phyloP scores from a whole-genome alignment of 164 flowering plant genomes.

The Liquidambar formosana region DNA sequence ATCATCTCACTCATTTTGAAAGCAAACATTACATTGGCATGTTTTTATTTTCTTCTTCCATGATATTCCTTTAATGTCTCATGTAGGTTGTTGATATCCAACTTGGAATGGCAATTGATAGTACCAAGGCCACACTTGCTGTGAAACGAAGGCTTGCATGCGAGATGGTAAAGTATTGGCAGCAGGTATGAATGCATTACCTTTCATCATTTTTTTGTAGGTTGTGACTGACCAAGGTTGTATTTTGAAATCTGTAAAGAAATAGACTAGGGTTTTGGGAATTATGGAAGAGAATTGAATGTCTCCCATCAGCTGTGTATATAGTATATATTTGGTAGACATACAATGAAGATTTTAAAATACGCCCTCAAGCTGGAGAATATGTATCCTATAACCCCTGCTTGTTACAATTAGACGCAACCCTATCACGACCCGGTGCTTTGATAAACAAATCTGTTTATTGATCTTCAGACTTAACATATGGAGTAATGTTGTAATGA shows the following conservation, averaged over 20 bases:
- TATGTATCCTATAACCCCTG: too few relatives aligned
- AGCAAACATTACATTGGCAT: background rate
- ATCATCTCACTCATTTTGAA: background rate
- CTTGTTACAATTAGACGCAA: too few relatives aligned
- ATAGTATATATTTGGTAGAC: too few relatives aligned
- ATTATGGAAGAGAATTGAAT: too few relatives aligned
- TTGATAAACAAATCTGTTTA: too few relatives aligned
- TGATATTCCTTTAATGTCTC: conserved; percentile 3
- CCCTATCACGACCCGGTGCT: too few relatives aligned
- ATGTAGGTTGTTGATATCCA: conserved; percentile 84
- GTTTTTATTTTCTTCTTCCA: background rate
- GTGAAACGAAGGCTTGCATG: conserved; percentile 98
- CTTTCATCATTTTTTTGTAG: background rate
- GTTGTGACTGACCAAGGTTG: background rate
- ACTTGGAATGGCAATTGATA: conserved; percentile 98
- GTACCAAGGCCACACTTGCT: conserved; percentile 94
- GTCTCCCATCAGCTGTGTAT: too few relatives aligned
- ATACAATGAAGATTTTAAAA: too few relatives aligned
- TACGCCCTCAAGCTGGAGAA: too few relatives aligned
- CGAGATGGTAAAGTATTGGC: conserved; percentile 98
- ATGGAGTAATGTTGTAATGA: too few relatives aligned
- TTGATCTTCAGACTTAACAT: too few relatives aligned
- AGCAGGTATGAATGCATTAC: conserved; percentile 60
- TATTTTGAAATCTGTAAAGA: background rate
- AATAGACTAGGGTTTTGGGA: conserved; percentile 1